Evolutionary conservation across 106 monocot genomes (phyloP), one percentile per base, ranked within the genome.

Genomic region (Dendrobium officinale): DNA sequence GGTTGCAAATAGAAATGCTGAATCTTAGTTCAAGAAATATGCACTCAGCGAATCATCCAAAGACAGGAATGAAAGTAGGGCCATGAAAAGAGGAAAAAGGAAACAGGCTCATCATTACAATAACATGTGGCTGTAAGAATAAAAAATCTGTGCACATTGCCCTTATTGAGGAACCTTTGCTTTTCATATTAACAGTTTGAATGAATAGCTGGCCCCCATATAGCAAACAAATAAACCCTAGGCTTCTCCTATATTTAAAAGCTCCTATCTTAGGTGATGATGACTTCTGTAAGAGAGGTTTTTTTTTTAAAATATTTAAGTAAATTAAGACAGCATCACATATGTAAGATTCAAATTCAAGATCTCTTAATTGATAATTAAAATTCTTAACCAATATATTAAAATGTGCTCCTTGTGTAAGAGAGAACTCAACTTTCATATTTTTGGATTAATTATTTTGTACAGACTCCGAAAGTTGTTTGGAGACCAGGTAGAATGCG

Each of bases 51-150:
- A 22, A 64, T 79, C 26, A 67, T 68, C 68, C 27, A 29, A 9
- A 51, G 13, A 51, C 51, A 51, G 48, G 70, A 47, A 55, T 26
- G 75, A 37, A 15, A 19, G 26, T 73, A 55, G 70, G 51, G 75
- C 49, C 55, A 47, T 64, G 56, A 56, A 37, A 66, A 61, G 20
- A 51, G 13, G 10, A 13, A 11, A 51, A 31, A 55, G 33, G 59
- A 51, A 43, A 55, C 42, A 3, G 64, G 48, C 81, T 59, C 55
- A 81, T 75, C 55, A 81, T 81, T 75, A 75, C 43, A 41, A 76
- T 76, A 75, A 55, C 81, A 81, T 61, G 81, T 75, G 81, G 22
- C 64, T 64, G 22, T 51, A 44, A 44, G 8, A 20, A 58, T 3
- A 58, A 58, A 58, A 20, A 58, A 58, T 11, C 20, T 58, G 58